Conservation (phyloP, 345 rosid species). For the Ceriops tagal region DNA sequence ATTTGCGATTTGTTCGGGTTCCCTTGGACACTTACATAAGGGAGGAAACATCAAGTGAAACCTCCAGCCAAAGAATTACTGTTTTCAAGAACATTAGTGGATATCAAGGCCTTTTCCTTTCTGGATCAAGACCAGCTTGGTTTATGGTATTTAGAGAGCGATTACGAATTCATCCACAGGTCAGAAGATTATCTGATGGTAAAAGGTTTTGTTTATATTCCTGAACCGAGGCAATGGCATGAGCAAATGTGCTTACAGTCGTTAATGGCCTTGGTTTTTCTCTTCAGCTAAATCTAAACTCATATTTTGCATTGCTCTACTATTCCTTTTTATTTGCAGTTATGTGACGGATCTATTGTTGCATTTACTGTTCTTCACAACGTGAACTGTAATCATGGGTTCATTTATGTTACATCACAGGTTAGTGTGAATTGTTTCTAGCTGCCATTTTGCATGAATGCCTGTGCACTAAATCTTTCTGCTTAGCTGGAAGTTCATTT, state of each 20-base stretch:
- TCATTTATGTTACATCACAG: conserved; percentile 92
- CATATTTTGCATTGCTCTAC: neutral
- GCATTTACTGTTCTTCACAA: conserved; percentile 99
- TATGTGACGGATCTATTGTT: conserved; percentile 84
- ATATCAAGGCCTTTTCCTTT: conserved; percentile 87
- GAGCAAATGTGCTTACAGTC: conserved; percentile 11
- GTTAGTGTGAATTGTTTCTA: conserved; percentile 31
- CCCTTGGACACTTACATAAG: conserved; percentile 73
- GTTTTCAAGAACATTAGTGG: conserved; percentile 81
- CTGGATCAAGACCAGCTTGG: conserved; percentile 96
- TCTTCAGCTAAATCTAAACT: neutral
- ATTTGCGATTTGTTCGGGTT: conserved; percentile 68
- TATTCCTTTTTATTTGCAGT: conserved; percentile 43
- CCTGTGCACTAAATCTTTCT: neutral
- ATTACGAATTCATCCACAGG: conserved; percentile 97
- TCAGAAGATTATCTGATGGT: conserved; percentile 25
- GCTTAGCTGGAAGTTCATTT: neutral
- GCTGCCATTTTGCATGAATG: neutral
- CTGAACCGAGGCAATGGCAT: neutral
- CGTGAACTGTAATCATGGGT: conserved; percentile 93
- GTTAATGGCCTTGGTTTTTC: neutral
- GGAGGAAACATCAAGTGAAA: conserved; percentile 64
- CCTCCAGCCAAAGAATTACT: conserved; percentile 60
- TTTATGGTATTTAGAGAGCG: conserved; percentile 93
- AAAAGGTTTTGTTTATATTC: conserved; percentile 2